Percentiles rank a stretch among this genome's conserved stretches.
phyloP scores from a whole-genome alignment of 805 yeast species.

The Metschnikowia henanensis region DNA sequence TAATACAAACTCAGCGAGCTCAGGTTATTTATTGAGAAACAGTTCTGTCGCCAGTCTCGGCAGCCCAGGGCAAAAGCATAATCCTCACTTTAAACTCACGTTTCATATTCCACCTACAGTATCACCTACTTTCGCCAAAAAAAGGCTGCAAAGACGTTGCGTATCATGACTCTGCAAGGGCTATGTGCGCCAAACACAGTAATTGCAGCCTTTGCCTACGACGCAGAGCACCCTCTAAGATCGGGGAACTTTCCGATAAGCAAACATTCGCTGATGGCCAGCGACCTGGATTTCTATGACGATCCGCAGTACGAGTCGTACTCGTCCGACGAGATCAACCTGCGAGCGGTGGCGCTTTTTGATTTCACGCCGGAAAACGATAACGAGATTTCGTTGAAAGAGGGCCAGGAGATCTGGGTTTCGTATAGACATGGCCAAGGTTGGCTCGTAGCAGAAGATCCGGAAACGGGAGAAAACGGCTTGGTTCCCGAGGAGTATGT shows the following conservation, averaged over 20 bases:
- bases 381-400: slow-evolving; percentile 76
- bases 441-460: slow-evolving; percentile 93
- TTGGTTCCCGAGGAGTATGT: slow-evolving; percentile 96
- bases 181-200: slow-evolving; percentile 40
- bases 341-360: slow-evolving; percentile 81
- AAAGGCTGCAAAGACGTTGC: too few relatives aligned
- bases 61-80: too few relatives aligned
- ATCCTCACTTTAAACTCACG: too few relatives aligned
- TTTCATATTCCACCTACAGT: too few relatives aligned
- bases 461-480: slow-evolving; percentile 77
- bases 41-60: too few relatives aligned
- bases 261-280: slow-evolving; percentile 8
- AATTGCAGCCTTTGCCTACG: slow-evolving; percentile 83
- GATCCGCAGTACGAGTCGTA: slow-evolving; percentile 10
- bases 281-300: slow-evolving; percentile 13
- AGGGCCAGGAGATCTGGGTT: slow-evolving; percentile 84
- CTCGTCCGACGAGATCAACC: slow-evolving; percentile 38
- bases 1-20: too few relatives aligned
- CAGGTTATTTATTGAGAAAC: too few relatives aligned
- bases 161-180: slow-evolving; percentile 7
- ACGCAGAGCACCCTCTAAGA: slow-evolving; percentile 65
- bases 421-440: slow-evolving; percentile 96
- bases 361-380: slow-evolving; percentile 93
- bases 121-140: too few relatives aligned
- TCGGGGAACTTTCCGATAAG: slow-evolving; percentile 45